These are phyloP conservation scores for Pythium dissotocum DNA, from an alignment of 352 stramenopile genomes.

Conservation along the genomic window DNA sequence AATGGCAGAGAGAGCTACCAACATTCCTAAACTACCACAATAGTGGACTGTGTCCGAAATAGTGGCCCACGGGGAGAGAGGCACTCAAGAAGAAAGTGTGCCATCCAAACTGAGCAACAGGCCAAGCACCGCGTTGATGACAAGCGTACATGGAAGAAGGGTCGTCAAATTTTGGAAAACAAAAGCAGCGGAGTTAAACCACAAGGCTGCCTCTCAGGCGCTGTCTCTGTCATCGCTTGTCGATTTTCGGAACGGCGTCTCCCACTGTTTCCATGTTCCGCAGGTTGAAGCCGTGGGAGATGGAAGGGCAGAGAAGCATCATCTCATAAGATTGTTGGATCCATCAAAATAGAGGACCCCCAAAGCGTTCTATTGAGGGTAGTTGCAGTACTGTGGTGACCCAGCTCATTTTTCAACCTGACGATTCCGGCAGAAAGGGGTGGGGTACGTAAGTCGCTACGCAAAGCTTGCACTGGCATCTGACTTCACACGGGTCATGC, in stretches of 20 bases:
- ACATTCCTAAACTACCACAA: slow-evolving; percentile 18
- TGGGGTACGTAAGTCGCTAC: background rate
- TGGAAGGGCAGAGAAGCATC: too few species aligned
- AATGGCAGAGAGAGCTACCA: background rate
- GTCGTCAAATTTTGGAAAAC: too few species aligned
- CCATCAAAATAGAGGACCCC: background rate
- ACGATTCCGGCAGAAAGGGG: background rate
- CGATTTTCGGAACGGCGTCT: too few species aligned
- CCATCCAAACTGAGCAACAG: background rate
- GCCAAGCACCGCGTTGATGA: too few species aligned
- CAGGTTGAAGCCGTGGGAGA: slow-evolving; percentile 5
- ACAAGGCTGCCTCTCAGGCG: background rate
- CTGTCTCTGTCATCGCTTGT: too few species aligned
- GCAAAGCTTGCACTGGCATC: slow-evolving; percentile 4
- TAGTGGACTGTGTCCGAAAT: slow-evolving; percentile 1
- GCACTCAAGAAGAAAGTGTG: background rate
- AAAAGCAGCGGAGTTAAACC: background rate
- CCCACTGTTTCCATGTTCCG: background rate
- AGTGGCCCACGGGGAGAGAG: background rate
- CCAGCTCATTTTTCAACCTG: background rate
- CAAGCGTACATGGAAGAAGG: background rate
- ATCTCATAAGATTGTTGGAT: too few species aligned
- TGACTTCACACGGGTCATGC: background rate
- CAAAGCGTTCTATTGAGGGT: background rate
- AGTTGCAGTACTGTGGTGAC: background rate